Evolutionary conservation across 352 stramenopile genomes (phyloP), one percentile per base, ranked within the genome.

Genomic region (Phytophthora pistaciae): DNA sequence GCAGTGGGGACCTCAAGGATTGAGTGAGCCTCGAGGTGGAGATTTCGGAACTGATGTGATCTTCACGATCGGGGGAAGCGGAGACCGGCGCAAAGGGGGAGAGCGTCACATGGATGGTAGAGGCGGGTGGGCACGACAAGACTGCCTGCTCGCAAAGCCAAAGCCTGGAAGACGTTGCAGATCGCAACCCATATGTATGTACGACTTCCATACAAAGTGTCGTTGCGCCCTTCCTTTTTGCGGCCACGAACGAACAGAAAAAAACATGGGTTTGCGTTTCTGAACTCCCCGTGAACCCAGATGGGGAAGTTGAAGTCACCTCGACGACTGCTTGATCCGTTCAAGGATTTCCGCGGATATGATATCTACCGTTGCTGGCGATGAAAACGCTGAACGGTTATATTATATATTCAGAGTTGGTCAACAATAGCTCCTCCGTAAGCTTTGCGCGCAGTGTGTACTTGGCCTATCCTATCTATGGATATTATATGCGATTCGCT

Each of bases 211-310:
- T 20, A 63, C 23, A 20, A 5, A 2, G 5, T 44, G 38, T 27
- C 18, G 18, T 27, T 27, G 18, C 46, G 46, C 46, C 21, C 31
- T 48, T 44, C 23, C 36, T 62, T 64, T 69, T 48, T 44, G 10
- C 29, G 3, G 31, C 56, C 7, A 72, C 65, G 65, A 58, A 68
- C 65, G 38, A 44, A 44, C 38, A 44, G 38, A 72, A 18, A 21
- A 72, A 67, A 62, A 59, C 14, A n/a, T 29, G 8, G 29, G 33
- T 21, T 49, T 62, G 38, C 60, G 50, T 67, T 60, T 67, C 67
- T 65, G 67, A 46, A 60, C 46, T 52, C 36, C 55, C 33, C 27
- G 20, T 44, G 20, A 27, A 70, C 53, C 60, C 38, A 18, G 53
- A 68, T 56, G 54, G 54, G 56, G 25, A 56, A 33, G 46, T 55